Conservation (phyloP, 1,139 yeast genomes). For the Meyerozyma sp. region DNA sequence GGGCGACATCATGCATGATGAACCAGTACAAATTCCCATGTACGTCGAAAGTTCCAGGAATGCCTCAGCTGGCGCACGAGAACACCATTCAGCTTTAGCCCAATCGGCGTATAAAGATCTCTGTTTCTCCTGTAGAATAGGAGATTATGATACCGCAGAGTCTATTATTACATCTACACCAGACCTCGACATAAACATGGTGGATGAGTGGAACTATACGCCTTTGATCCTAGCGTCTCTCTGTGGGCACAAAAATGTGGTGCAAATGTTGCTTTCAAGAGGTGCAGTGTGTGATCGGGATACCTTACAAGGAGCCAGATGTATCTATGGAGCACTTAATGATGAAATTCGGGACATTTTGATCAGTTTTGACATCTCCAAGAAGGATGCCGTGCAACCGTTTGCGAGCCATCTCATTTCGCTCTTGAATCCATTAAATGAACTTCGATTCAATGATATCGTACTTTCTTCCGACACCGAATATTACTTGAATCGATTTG, state of each 20-base stretch:
- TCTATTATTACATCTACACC: slow-evolving; percentile 41
- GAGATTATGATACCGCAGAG: slow-evolving; percentile 63
- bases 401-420: slow-evolving; percentile 67
- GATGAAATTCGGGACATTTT: slow-evolving; percentile 58
- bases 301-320: slow-evolving; percentile 74
- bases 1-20: not conserved
- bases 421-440: slow-evolving; percentile 28
- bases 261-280: slow-evolving; percentile 47
- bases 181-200: slow-evolving; percentile 54
- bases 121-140: slow-evolving; percentile 64
- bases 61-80: not conserved
- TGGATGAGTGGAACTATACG: slow-evolving; percentile 70
- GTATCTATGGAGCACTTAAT: slow-evolving; percentile 72
- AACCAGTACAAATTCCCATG: not conserved
- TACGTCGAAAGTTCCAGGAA: not conserved
- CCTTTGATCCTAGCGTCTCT: slow-evolving; percentile 69
- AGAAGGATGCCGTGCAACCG: slow-evolving; percentile 67
- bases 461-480: slow-evolving; percentile 14
- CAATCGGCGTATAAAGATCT: slow-evolving; percentile 33
- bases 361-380: slow-evolving; percentile 59
- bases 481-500: slow-evolving; percentile 33
- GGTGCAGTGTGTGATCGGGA: slow-evolving; percentile 80
- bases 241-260: slow-evolving; percentile 68
- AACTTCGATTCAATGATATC: slow-evolving; percentile 33
- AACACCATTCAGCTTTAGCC: not conserved